phyloP scores from a whole-genome alignment of 78 protist species.

The Creolimax fragrantissima region DNA sequence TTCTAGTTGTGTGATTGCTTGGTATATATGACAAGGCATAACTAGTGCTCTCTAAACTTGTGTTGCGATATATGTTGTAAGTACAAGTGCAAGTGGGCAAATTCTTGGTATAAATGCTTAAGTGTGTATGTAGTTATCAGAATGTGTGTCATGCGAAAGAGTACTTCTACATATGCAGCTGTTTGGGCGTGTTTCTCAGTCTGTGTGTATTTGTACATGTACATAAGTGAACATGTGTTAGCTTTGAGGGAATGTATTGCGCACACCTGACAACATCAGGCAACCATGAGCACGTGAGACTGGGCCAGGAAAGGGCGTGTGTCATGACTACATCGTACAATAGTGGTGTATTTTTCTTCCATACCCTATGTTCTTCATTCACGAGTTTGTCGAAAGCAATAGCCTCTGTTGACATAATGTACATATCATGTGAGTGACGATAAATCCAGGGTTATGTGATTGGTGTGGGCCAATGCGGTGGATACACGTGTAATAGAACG shows the following conservation, averaged over 20 bases:
- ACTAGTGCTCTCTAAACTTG: too few relatives aligned
- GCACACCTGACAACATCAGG: neutral
- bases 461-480: too few relatives aligned
- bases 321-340: constrained; percentile 15
- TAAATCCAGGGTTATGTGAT: too few relatives aligned
- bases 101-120: too few relatives aligned
- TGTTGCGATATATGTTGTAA: too few relatives aligned
- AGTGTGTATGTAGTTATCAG: too few relatives aligned
- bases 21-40: too few relatives aligned
- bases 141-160: too few relatives aligned
- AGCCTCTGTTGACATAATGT: neutral
- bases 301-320: constrained; percentile 19
- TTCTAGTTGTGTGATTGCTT: too few relatives aligned
- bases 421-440: too few relatives aligned
- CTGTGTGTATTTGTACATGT: neutral
- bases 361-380: constrained; percentile 16
- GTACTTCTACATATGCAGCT: neutral
- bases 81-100: too few relatives aligned
- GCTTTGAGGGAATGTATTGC: neutral
- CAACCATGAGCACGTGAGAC: constrained; percentile 9
- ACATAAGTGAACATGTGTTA: neutral
- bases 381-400: neutral
- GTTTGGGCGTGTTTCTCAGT: neutral
- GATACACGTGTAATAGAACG: too few relatives aligned
- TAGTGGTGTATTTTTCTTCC: constrained; percentile 27